Percentiles rank a stretch among this genome's conserved stretches.
Conservation (phyloP, 352 stramenopile species). For the Pythium diclinum region DNA sequence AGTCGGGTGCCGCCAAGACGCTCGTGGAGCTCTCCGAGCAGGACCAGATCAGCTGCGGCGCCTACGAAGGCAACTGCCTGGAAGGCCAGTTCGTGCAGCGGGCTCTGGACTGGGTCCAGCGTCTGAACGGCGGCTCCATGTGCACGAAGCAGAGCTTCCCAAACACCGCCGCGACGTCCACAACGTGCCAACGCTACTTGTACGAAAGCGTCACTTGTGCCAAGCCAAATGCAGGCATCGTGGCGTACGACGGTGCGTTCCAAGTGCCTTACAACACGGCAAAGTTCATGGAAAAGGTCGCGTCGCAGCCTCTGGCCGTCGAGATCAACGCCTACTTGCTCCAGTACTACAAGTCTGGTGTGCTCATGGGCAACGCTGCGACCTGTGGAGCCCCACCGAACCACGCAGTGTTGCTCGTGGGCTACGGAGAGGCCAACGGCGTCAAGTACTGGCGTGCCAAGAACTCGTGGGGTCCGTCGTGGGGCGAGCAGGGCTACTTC, state of each 20-base stretch:
- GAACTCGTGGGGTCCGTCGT: constrained; percentile 16
- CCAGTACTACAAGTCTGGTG: constrained; percentile 4
- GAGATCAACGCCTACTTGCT: constrained; percentile 8
- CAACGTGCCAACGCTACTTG: background rate
- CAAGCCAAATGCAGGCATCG: background rate
- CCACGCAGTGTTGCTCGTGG: constrained; percentile 17
- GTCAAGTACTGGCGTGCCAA: constrained; percentile 21
- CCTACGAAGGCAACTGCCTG: background rate
- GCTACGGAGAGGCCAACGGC: constrained; percentile 13
- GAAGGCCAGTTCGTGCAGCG: constrained; percentile 8
- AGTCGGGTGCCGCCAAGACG: background rate
- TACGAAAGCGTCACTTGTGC: background rate
- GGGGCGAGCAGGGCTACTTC: constrained; percentile 20
- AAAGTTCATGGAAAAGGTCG: background rate
- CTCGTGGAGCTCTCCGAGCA: background rate
- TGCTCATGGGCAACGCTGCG: constrained; percentile 2
- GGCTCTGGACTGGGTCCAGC: background rate
- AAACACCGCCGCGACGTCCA: background rate
- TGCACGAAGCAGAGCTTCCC: constrained; percentile 4
- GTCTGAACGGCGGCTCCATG: constrained; percentile 7
- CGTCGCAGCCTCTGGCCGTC: background rate
- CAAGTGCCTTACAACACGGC: background rate
- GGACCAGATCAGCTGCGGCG: constrained; percentile 1
- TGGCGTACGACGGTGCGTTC: constrained; percentile 4
- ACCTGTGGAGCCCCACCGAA: background rate